Evolutionary conservation across 2,329 filamentous ascomycete genomes (phyloP).

Genomic region (Dryadomyces quercivorus): DNA sequence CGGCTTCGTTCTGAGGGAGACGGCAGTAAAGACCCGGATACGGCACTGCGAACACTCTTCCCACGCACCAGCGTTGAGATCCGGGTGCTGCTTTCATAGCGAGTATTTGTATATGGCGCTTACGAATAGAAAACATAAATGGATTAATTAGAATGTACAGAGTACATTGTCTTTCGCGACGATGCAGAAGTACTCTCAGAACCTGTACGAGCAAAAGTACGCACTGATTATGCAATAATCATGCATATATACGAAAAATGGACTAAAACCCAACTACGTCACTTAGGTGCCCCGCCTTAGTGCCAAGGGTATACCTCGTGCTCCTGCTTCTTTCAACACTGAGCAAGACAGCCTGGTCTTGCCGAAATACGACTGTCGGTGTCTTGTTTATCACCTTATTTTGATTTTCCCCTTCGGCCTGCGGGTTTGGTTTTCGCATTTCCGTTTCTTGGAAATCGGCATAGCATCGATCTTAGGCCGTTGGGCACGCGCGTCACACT

Average conservation of each 20-base stretch:
- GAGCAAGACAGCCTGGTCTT: neutral
- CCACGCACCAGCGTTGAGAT: conserved; percentile 50
- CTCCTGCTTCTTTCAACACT: neutral
- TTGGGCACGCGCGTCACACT: neutral
- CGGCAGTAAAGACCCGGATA: conserved; percentile 14
- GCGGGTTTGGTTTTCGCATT: neutral
- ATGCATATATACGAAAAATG: neutral
- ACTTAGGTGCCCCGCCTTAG: neutral
- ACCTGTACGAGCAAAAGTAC: neutral
- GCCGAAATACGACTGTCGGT: neutral
- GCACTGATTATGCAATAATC: neutral
- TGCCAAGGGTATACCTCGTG: neutral
- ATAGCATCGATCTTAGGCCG: neutral
- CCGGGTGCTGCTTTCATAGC: conserved; percentile 41
- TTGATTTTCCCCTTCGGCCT: neutral
- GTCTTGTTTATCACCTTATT: neutral
- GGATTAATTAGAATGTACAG: no score
- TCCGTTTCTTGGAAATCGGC: neutral
- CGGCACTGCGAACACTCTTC: conserved; percentile 32
- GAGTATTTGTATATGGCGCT: neutral
- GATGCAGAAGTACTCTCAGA: neutral
- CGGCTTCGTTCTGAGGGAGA: conserved; percentile 17
- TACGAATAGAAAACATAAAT: neutral
- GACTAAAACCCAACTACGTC: neutral
- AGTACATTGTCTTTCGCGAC: no score